Conservation (phyloP, 768 basidiomycete species). For the Leucogyrophana mollusca region DNA sequence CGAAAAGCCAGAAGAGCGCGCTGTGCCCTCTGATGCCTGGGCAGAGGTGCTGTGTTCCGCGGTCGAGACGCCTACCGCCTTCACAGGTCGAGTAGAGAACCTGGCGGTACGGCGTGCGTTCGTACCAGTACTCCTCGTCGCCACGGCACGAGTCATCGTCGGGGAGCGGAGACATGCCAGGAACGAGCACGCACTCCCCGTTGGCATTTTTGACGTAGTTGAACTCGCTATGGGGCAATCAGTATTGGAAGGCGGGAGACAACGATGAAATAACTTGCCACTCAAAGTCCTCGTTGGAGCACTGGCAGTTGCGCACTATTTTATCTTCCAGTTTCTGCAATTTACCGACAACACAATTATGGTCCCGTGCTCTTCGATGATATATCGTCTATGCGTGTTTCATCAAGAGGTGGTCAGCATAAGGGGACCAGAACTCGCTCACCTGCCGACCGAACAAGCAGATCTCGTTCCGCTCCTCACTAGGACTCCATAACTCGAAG, state of each 20-base stretch:
- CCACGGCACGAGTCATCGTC: slow-evolving; percentile 61
- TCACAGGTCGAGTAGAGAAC: slow-evolving; percentile 88
- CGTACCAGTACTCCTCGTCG: slow-evolving; percentile 86
- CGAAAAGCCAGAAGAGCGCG: slow-evolving; percentile 79
- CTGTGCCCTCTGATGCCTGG: slow-evolving; percentile 78
- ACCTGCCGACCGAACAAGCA: slow-evolving; percentile 95
- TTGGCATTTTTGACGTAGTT: slow-evolving; percentile 72
- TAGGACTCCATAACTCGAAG: slow-evolving; percentile 97
- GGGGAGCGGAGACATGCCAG: slow-evolving; percentile 62
- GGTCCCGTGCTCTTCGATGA: slow-evolving; percentile 78
- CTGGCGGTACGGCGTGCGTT: slow-evolving; percentile 87
- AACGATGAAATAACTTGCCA: slow-evolving; percentile 57
- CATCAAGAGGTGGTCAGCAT: slow-evolving; percentile 2
- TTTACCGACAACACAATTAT: slow-evolving; percentile 83
- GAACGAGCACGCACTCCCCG: slow-evolving; percentile 76
- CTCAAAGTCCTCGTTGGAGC: slow-evolving; percentile 81
- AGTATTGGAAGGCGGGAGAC: background rate
- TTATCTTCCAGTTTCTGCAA: slow-evolving; percentile 50
- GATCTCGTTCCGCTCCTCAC: slow-evolving; percentile 79
- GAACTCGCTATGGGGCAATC: slow-evolving; percentile 70
- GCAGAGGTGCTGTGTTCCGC: slow-evolving; percentile 71
- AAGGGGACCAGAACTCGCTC: slow-evolving; percentile 8
- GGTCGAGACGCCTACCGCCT: slow-evolving; percentile 78
- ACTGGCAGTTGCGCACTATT: slow-evolving; percentile 71
- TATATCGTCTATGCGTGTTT: slow-evolving; percentile 67